Conservation (phyloP, 306 rosid genomes). For the Begonia fuchsioides region DNA sequence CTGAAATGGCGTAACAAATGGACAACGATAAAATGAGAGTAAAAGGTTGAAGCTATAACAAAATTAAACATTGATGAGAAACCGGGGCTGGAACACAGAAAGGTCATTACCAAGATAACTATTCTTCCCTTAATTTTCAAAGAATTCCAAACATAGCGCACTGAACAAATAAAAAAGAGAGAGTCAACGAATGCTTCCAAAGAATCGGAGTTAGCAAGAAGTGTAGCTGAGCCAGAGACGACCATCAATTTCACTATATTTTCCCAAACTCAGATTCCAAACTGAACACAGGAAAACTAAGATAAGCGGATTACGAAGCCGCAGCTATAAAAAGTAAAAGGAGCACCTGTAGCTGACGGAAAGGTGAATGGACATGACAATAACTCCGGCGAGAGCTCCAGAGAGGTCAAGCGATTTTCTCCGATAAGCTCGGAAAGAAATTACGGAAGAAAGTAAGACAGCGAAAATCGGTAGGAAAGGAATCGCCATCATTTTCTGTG, state of each 20-base stretch:
- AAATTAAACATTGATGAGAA: too few species aligned
- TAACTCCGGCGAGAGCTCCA: constrained; percentile 63
- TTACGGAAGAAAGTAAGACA: constrained; percentile 18
- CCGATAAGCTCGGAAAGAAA: constrained; percentile 40
- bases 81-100: too few species aligned
- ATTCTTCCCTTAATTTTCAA: too few species aligned
- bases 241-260: not conserved
- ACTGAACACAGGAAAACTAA: not conserved
- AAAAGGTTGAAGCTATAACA: too few species aligned
- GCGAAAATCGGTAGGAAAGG: constrained; percentile 36
- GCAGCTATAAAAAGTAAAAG: not conserved
- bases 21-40: not conserved
- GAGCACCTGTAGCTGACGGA: constrained; percentile 46
- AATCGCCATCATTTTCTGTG: constrained; percentile 14
- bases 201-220: too few species aligned
- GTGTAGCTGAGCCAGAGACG: too few species aligned
- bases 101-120: too few species aligned
- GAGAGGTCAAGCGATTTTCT: constrained; percentile 62
- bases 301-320: not conserved
- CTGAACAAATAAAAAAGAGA: too few species aligned
- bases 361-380: constrained; percentile 54
- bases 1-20: not conserved
- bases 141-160: too few species aligned
- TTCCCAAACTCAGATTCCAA: not conserved
- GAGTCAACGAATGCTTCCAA: too few species aligned